Base-by-base conservation (phyloP, 768 basidiomycete species). In the Rhodotorula babjevae region DNA sequence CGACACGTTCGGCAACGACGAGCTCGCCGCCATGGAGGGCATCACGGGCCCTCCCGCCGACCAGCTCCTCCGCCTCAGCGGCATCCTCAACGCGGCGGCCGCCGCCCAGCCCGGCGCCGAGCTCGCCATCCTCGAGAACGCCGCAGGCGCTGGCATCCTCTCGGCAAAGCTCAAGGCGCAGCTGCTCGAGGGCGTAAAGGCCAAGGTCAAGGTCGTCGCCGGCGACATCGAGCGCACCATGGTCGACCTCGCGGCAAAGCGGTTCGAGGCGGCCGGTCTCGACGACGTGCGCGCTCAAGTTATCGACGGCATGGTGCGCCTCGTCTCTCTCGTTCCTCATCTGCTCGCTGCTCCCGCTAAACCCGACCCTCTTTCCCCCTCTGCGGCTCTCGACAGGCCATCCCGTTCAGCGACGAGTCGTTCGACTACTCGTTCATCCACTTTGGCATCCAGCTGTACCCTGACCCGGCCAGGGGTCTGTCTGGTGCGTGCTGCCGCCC, bases 371-470 rank as follows among this genome's bases (percentile, higher is more conserved):
- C 36, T 9, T 9, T 9, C 36, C 36, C 9, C 36, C 36, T 36
- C 9, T 36, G 36, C 36, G 36, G 36, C 36, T 36, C 36, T 36
- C 36, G 36, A 36, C 56, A 65, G 64, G 21, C 25, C 46, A 23
- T 65, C 31, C n/a, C 53, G 18, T 40, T 47, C 25, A 14, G 18
- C 3, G 44, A 57, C 56, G 29, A n/a, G 0, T 46, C 56, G 25
- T 58, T 65, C 46, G 55, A 47, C 46, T 31, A 25, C 33, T 21
- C 44, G 14, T 44, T 58, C 27, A 46, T 57, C 31, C 57, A 65
- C 46, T 65, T 46, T 29, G 64, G 64, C 14, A 29, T 58, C 10
- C 64, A 65, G 56, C 64, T 65, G 23, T 47, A 49, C 46, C 64
- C 56, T 23, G 53, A 55, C n/a, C n/a, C 40, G 19, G 16, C 33